Evolutionary conservation across 2,329 filamentous ascomycete genomes (phyloP), one percentile per base, ranked within the genome.

Genomic region (Curvularia verruculosa): DNA sequence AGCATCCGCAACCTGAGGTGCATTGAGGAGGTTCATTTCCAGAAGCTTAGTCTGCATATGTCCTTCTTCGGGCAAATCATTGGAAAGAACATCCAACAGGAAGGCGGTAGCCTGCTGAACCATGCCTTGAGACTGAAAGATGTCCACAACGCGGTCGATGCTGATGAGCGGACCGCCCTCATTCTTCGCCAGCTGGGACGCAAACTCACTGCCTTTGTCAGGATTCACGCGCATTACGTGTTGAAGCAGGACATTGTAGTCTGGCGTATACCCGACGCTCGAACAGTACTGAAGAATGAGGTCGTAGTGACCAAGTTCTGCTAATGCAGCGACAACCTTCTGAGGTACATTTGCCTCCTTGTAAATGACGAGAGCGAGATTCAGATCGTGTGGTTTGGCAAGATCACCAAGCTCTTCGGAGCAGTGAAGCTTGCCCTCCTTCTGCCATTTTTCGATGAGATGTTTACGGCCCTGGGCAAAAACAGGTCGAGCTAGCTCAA

Each of bases 111-210:
- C 94, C 78, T 96, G 92, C 76, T 98, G 96, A 48, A 98, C 86
- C 92, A 98, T 95, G 71, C 92, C 93, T 78, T 99, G 95, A 9
- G 93, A 93, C 78, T 97, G 90, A 88, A 99, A 99, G 58, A 99
- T 92, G 76, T 99, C 95, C 47, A 97, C 92, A 23, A 97, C 93
- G 45, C 94, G 91, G 74, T 96, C 92, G 55, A 98, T 87, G 69
- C 98, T 95, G 65, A 99, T 89, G 57, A 97, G 81, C 23, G 93
- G 89, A 24, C 92, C 93, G 58, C 88, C 87, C 73, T 96, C 91
- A 68, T 95, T 89, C 76, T 95, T 96, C 41, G 91, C 94, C 59
- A 99, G 85, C 63, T 91, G 87, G n/a, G 90, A 90, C 21, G 95
- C 96, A 70, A 99, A 98, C 73, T 99, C 95, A 0, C 91, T 87